Percentiles rank a stretch among this genome's conserved stretches.
Conservation (phyloP, 768 basidiomycete species). For the Candolleomyces efflorescens region DNA sequence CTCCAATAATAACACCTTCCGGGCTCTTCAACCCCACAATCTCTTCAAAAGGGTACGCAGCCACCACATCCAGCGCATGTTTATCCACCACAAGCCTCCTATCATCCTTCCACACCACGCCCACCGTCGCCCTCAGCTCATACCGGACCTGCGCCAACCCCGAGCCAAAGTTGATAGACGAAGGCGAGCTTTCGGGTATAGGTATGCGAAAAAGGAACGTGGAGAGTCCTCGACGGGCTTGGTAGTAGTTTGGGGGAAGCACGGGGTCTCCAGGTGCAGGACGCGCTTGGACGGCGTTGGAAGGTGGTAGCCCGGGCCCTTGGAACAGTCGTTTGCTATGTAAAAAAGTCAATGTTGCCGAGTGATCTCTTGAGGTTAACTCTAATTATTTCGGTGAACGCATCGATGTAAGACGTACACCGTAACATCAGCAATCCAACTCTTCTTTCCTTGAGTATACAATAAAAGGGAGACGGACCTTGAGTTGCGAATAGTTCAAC, state of each 20-base stretch:
- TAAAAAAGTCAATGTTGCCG: conserved; percentile 75
- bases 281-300: conserved; percentile 73
- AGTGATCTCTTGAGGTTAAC: conserved; percentile 71
- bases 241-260: conserved; percentile 62
- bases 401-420: too few species aligned
- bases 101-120: conserved; percentile 74
- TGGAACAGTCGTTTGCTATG: conserved; percentile 72
- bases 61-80: conserved; percentile 61
- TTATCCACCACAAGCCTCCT: conserved; percentile 62
- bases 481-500: conserved; percentile 73
- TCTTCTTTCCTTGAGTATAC: not conserved
- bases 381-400: conserved; percentile 36
- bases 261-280: conserved; percentile 53
- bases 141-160: conserved; percentile 69
- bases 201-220: conserved; percentile 82
- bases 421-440: too few species aligned
- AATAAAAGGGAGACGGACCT: conserved; percentile 34
- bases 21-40: conserved; percentile 36
- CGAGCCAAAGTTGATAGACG: conserved; percentile 66
- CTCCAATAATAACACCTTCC: conserved; percentile 62
- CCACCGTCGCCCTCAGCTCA: conserved; percentile 68
- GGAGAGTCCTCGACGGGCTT: conserved; percentile 70
- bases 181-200: conserved; percentile 60
- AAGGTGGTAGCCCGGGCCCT: conserved; percentile 77
- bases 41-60: conserved; percentile 38